phyloP scores from a whole-genome alignment of 2,329 filamentous ascomycete genomes.

The Paecilomyces variotii region DNA sequence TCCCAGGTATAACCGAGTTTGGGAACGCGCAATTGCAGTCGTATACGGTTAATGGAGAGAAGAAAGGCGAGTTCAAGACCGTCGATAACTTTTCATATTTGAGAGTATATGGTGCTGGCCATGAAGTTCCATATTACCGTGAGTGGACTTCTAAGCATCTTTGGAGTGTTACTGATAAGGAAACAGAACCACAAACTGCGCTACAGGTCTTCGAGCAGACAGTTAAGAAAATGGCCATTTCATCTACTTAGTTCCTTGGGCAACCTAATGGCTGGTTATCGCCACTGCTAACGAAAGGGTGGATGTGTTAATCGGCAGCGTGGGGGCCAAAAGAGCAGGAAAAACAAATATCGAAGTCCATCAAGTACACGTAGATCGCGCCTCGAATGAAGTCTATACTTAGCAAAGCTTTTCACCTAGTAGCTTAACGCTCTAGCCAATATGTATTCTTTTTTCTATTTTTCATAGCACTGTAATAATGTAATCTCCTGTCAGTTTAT shows the following conservation, averaged over 20 bases:
- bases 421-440: no score
- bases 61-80: constrained; percentile 45
- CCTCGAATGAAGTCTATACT: no score
- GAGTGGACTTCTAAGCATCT: constrained; percentile 15
- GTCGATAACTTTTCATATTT: constrained; percentile 44
- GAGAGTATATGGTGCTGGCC: constrained; percentile 42
- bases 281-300: no score
- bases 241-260: not conserved
- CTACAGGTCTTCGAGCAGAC: constrained; percentile 52
- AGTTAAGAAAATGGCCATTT: not conserved
- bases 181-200: not conserved
- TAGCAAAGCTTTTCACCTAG: no score
- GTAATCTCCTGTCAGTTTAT: no score
- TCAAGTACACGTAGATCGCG: no score
- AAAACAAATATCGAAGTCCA: no score
- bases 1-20: not conserved
- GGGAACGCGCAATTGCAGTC: constrained; percentile 3
- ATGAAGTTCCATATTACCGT: constrained; percentile 45
- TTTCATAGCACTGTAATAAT: no score
- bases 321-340: no score
- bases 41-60: constrained; percentile 44
- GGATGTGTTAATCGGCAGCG: no score
- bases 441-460: no score
- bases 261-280: no score
- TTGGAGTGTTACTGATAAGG: constrained; percentile 35